Conservation (phyloP, 495 filamentous ascomycete genomes). For the Acidiella bohemica region DNA sequence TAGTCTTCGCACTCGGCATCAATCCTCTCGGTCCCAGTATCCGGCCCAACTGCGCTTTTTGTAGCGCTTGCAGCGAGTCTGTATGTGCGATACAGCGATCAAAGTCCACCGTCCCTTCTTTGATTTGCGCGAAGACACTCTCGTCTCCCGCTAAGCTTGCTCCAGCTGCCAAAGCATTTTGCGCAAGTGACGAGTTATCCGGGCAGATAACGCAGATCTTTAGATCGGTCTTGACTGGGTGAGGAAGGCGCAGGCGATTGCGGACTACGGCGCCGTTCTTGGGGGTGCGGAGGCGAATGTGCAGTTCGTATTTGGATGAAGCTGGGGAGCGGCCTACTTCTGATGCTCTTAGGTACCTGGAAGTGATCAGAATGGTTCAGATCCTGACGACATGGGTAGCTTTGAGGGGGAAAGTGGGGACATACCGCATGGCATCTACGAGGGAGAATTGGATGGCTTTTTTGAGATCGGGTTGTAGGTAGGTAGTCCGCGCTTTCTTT, state of each 20-base stretch:
- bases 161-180: conserved; percentile 58
- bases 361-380: neutral
- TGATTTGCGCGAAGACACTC: conserved; percentile 66
- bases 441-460: conserved; percentile 58
- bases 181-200: conserved; percentile 51
- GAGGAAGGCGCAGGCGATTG: conserved; percentile 75
- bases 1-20: conserved; percentile 80
- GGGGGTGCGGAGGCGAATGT: conserved; percentile 59
- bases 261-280: conserved; percentile 78
- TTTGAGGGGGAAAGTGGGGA: neutral
- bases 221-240: conserved; percentile 72
- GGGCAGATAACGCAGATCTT: conserved; percentile 81
- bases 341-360: conserved; percentile 74
- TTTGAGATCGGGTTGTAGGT: conserved; percentile 45
- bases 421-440: conserved; percentile 86
- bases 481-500: conserved; percentile 52
- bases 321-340: conserved; percentile 74
- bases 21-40: conserved; percentile 77
- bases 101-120: conserved; percentile 62
- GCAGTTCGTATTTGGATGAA: conserved; percentile 71
- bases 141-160: conserved; percentile 75
- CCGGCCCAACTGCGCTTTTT: conserved; percentile 62
- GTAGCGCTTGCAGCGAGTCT: conserved; percentile 56
- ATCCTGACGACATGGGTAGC: neutral
- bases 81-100: conserved; percentile 79